phyloP scores from a whole-genome alignment of 495 filamentous ascomycete species.

The Tuber brumale region DNA sequence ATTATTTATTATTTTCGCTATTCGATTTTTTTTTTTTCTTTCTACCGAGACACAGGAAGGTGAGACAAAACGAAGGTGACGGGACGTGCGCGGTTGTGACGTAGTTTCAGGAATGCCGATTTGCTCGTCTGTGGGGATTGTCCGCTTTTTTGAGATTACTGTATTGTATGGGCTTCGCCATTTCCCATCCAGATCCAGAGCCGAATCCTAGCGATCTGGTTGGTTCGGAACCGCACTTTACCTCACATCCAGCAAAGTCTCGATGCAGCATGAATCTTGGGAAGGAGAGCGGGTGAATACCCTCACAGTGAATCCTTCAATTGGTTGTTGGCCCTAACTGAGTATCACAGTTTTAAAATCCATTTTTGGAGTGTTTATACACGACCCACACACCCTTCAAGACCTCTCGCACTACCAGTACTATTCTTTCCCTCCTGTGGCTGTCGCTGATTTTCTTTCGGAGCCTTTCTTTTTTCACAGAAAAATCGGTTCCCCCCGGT shows the following conservation, averaged over 20 bases:
- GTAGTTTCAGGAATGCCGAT: background rate
- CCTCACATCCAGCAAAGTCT: background rate
- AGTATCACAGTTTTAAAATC: background rate
- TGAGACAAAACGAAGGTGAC: background rate
- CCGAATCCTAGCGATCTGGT: background rate
- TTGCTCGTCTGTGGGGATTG: background rate
- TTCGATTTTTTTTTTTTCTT: background rate
- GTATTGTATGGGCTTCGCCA: background rate
- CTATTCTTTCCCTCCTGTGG: background rate
- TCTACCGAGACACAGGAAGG: background rate
- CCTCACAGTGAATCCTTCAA: background rate
- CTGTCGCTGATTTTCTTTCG: background rate
- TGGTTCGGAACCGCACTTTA: background rate
- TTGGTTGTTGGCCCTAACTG: background rate
- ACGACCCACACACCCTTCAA: too few species aligned
- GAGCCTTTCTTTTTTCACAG: background rate
- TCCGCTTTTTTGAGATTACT: background rate
- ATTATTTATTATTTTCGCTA: too few species aligned
- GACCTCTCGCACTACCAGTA: too few species aligned
- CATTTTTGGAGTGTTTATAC: too few species aligned
- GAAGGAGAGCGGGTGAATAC: background rate
- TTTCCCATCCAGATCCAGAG: background rate
- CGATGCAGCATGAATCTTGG: background rate
- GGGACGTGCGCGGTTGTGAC: slow-evolving; percentile 1
- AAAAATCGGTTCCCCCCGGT: background rate